Conservation (phyloP, 345 rosid genomes). For the Eucalyptus polyanthemos region DNA sequence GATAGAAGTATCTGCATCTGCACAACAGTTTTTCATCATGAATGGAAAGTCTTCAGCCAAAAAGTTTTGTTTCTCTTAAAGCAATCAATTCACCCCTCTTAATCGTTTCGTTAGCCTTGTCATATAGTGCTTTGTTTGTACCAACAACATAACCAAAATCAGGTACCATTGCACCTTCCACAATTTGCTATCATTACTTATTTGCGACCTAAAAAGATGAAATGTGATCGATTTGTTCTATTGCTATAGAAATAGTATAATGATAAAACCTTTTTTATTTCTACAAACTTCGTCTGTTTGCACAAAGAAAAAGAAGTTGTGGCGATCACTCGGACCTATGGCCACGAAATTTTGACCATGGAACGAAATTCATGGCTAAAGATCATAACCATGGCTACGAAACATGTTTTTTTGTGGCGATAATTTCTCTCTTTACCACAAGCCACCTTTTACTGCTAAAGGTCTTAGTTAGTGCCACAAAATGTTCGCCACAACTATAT, state of each 20-base stretch:
- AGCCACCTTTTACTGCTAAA: neutral
- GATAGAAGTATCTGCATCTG: neutral
- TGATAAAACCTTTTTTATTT: neutral
- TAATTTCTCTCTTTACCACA: neutral
- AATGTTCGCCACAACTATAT: neutral
- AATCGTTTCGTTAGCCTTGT: neutral
- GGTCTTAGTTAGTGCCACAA: neutral
- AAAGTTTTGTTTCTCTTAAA: neutral
- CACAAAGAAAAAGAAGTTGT: neutral
- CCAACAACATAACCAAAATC: neutral
- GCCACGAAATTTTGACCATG: neutral
- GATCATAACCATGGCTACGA: neutral
- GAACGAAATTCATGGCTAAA: neutral
- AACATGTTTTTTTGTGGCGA: neutral
- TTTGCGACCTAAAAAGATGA: neutral
- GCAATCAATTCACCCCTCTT: neutral
- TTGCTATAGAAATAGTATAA: neutral
- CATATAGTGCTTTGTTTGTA: neutral
- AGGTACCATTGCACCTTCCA: neutral
- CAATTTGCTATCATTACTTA: neutral
- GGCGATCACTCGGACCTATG: neutral
- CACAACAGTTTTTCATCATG: neutral
- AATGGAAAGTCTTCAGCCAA: neutral
- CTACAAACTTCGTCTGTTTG: neutral
- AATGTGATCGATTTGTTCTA: neutral